These are phyloP conservation scores for Aspergillus sclerotialis DNA, from an alignment of 2,329 filamentous ascomycete species.

Conservation along the genomic window DNA sequence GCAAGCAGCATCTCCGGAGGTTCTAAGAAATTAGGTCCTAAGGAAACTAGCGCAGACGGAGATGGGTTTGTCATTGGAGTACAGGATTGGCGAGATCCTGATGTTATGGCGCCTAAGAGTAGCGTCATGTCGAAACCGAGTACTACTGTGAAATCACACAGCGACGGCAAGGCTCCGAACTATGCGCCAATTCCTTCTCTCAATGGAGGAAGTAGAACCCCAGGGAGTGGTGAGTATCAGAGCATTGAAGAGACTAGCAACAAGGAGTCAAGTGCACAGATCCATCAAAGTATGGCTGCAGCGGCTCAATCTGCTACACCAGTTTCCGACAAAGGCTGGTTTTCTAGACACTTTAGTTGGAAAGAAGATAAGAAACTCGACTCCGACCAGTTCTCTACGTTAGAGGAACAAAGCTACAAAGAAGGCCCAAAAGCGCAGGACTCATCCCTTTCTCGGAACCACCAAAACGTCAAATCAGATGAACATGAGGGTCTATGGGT, in stretches of 20 bases:
- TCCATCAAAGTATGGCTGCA: slow-evolving; percentile 4
- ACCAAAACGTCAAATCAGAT: slow-evolving; percentile 31
- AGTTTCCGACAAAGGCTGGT: slow-evolving; percentile 22
- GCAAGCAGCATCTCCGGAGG: slow-evolving; percentile 7
- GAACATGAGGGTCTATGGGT: slow-evolving; percentile 82
- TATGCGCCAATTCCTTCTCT: slow-evolving; percentile 33
- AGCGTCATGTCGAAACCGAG: slow-evolving; percentile 17
- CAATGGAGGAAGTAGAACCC: slow-evolving; percentile 62
- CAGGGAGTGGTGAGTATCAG: slow-evolving; percentile 65
- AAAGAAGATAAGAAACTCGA: slow-evolving; percentile 11
- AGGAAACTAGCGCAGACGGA: slow-evolving; percentile 21
- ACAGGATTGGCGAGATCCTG: slow-evolving; percentile 78
- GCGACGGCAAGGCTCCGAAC: slow-evolving; percentile 24
- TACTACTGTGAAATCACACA: slow-evolving; percentile 21
- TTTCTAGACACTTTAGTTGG: slow-evolving; percentile 28
- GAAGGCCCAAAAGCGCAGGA: slow-evolving; percentile 12
- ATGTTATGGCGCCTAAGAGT: slow-evolving; percentile 50
- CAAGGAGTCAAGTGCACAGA: slow-evolving; percentile 9
- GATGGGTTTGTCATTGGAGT: slow-evolving; percentile 76
- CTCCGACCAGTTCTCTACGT: slow-evolving; percentile 7
- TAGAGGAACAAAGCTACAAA: slow-evolving; percentile 5
- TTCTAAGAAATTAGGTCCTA: slow-evolving; percentile 15
- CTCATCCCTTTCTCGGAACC: slow-evolving; percentile 5
- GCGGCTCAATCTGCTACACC: slow-evolving; percentile 8
- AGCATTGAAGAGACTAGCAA: slow-evolving; percentile 31